Evolutionary conservation across 306 rosid species (phyloP), one percentile per base, ranked within the genome.

Genomic region (Prunus mongolica): DNA sequence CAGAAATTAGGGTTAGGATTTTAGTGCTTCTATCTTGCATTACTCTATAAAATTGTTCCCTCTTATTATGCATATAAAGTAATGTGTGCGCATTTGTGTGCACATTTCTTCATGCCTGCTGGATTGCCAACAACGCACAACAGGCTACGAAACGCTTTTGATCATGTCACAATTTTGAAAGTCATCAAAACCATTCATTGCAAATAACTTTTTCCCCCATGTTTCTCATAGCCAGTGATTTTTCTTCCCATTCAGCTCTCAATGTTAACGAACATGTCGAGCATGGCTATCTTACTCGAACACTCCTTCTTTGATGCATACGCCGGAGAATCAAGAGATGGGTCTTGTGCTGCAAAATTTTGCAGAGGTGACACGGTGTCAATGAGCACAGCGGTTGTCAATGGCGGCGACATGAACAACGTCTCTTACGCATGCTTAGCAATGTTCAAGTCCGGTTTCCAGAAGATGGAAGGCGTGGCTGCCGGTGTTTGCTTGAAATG

Each of bases 241-340:
- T 10, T 8, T 46, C 44, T 14, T 81, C 67, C 1, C 58, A 45
- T 61, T 58, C 89, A 93, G 98, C 77, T 86, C 71, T 82, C 96
- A 77, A 89, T 85, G 93, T 27, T 93, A 22, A 67, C n/a, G 25
- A 71, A 67, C 47, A 30, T 84, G 78, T 85, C 93, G 79, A 74
- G 72, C 86, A 89, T 82, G 96, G 90, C 89, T 2, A 76, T 79
- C 65, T 72, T 93, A 77, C 24, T 49, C 8, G 98, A 89, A 14
- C 87, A 86, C 20, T 81, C 82, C 67, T 93, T 91, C 86, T 88
- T 91, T 52, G 96, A 91, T 30, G 85, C 89, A 1, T 85, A 89
- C 2, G 98, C 81, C 0, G 98, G 98, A 69, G 97, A 91, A 45
- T 88, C 97, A 66, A 89, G 80, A 72, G 92, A 91, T 22, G 89